A percentile compares a stretch with the other conserved stretches of the same genome.
phyloP scores from a whole-genome alignment of 2,329 filamentous ascomycete species.

The Hypoxylon sp. region DNA sequence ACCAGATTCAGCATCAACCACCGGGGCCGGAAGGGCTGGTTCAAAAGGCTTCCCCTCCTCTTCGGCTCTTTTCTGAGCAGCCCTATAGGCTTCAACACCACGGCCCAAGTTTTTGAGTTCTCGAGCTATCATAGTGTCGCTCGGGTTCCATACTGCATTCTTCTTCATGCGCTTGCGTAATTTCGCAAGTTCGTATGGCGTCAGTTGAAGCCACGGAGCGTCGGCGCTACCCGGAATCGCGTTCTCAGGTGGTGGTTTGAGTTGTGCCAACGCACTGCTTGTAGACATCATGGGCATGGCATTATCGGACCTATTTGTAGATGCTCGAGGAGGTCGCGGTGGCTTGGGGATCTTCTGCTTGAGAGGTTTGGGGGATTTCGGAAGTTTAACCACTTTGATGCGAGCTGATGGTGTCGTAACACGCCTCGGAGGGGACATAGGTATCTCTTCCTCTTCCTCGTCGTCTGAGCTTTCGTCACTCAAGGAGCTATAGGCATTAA shows the following conservation, averaged over 20 bases:
- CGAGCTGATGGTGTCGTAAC: slow-evolving; percentile 60
- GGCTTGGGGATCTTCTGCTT: slow-evolving; percentile 59
- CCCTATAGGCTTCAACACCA: slow-evolving; percentile 73
- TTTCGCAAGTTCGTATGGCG: slow-evolving; percentile 75
- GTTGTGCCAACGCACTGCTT: slow-evolving; percentile 58
- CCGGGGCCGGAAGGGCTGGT: slow-evolving; percentile 58
- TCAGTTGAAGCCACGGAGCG: slow-evolving; percentile 77
- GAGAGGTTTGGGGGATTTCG: slow-evolving; percentile 64
- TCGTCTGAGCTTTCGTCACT: slow-evolving; percentile 66
- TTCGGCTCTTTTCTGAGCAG: slow-evolving; percentile 75
- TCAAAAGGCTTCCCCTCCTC: slow-evolving; percentile 75
- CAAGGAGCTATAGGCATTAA: slow-evolving; percentile 69
- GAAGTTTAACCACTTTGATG: slow-evolving; percentile 65
- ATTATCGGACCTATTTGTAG: slow-evolving; percentile 56
- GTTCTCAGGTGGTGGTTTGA: slow-evolving; percentile 73
- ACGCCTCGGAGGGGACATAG: slow-evolving; percentile 58
- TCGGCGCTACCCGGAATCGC: slow-evolving; percentile 71
- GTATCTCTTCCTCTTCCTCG: slow-evolving; percentile 54
- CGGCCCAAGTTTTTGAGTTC: slow-evolving; percentile 81
- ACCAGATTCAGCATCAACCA: slow-evolving; percentile 66
- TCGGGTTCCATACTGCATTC: slow-evolving; percentile 87
- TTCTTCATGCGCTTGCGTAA: slow-evolving; percentile 92
- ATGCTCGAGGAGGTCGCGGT: slow-evolving; percentile 51
- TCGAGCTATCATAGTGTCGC: slow-evolving; percentile 86
- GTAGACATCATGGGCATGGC: slow-evolving; percentile 61